Evolutionary conservation across 495 filamentous ascomycete genomes (phyloP).

Genomic region (Lophiotrema nucula): DNA sequence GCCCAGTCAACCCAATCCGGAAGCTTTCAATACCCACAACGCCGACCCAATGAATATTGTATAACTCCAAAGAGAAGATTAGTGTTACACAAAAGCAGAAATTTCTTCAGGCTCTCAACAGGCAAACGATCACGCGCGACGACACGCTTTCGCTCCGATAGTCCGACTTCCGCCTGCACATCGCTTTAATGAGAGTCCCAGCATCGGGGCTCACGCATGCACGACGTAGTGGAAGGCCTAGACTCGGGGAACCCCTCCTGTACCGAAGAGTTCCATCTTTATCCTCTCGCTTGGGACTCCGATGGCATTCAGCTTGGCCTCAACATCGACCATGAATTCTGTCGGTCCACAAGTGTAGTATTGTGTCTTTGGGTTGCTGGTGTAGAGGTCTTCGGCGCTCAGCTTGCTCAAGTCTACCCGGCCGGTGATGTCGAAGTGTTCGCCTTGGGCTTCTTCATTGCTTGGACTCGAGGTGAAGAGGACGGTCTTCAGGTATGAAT

Average conservation of each 20-base stretch:
- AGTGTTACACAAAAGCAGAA: not conserved
- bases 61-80: not conserved
- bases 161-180: too few relatives aligned
- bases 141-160: too few relatives aligned
- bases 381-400: conserved; percentile 51
- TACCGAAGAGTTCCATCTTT: conserved; percentile 67
- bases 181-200: too few relatives aligned
- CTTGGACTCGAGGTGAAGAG: conserved; percentile 45
- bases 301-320: conserved; percentile 46
- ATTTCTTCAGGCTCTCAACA: too few relatives aligned
- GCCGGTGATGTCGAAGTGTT: conserved; percentile 56
- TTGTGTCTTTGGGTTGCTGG: conserved; percentile 52
- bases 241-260: conserved; percentile 45
- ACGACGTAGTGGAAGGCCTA: not conserved
- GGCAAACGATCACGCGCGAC: too few relatives aligned
- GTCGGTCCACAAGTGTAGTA: conserved; percentile 72
- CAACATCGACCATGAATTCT: conserved; percentile 61
- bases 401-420: conserved; percentile 57
- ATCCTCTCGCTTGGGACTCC: conserved; percentile 58
- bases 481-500: conserved; percentile 44
- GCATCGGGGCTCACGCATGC: too few relatives aligned
- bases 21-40: not conserved
- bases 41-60: not conserved
- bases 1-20: not conserved
- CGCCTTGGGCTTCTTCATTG: conserved; percentile 50